These are phyloP conservation scores for Metschnikowia borealis DNA, from an alignment of 805 yeast genomes.

Conservation along the genomic window DNA sequence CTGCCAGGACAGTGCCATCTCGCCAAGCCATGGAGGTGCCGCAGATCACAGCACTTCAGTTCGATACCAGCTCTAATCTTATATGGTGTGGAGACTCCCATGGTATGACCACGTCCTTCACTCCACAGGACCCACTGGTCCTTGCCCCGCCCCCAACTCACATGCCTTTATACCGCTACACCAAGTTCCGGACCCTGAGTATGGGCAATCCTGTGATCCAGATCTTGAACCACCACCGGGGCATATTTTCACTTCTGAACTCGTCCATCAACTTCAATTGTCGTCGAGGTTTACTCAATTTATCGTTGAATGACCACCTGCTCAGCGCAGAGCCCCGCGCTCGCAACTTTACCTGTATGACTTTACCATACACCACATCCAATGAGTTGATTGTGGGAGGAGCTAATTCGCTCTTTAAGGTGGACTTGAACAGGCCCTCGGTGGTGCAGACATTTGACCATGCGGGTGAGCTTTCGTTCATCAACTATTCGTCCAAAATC, in stretches of 20 bases:
- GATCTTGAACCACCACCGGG: slow-evolving; percentile 28
- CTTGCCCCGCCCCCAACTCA: slow-evolving; percentile 9
- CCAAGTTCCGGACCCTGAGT: slow-evolving; percentile 29
- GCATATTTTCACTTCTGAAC: slow-evolving; percentile 33
- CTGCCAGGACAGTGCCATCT: slow-evolving; percentile 10
- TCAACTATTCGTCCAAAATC: slow-evolving; percentile 46
- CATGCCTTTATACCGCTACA: slow-evolving; percentile 32
- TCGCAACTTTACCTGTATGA: slow-evolving; percentile 28
- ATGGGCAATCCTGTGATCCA: slow-evolving; percentile 22
- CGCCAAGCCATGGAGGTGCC: slow-evolving; percentile 9
- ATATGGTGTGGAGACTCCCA: slow-evolving; percentile 80
- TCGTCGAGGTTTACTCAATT: slow-evolving; percentile 31
- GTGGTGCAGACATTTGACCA: slow-evolving; percentile 31
- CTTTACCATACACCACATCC: slow-evolving; percentile 27
- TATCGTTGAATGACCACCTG: slow-evolving; percentile 12
- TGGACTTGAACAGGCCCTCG: slow-evolving; percentile 32
- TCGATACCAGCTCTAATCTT: slow-evolving; percentile 72
- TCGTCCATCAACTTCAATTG: slow-evolving; percentile 30
- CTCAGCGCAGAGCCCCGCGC: slow-evolving; percentile 11
- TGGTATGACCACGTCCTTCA: slow-evolving; percentile 42
- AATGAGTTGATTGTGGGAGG: slow-evolving; percentile 31
- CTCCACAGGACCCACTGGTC: slow-evolving; percentile 20
- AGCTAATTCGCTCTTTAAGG: slow-evolving; percentile 23
- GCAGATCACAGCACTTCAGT: slow-evolving; percentile 33
- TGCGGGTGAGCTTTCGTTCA: slow-evolving; percentile 40